phyloP scores from a whole-genome alignment of 1,284 basidiomycete species.

The Cryptococcus sp. region DNA sequence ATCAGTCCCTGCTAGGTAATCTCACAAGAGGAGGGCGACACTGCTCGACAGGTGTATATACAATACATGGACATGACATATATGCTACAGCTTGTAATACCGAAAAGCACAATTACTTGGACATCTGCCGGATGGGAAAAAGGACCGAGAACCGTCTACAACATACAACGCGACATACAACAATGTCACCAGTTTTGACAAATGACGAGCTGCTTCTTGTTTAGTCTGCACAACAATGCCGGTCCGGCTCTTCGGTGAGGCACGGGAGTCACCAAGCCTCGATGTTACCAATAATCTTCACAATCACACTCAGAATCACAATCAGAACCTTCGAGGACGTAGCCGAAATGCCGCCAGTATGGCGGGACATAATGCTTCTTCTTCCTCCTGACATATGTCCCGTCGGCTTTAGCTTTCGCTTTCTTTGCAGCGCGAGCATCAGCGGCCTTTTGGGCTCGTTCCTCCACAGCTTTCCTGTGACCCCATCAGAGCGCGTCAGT shows the following conservation, averaged over 20 bases:
- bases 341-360: conserved; percentile 1
- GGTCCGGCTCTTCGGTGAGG: too few relatives aligned
- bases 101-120: not conserved
- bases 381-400: conserved; percentile 15
- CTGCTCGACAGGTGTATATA: too few relatives aligned
- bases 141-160: not conserved
- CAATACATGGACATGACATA: conserved; percentile 2
- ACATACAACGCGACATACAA: not conserved
- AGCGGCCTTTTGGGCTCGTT: not conserved
- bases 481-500: not conserved
- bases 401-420: conserved; percentile 16
- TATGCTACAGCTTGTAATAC: not conserved
- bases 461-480: not conserved
- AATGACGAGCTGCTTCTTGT: not conserved
- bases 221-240: too few relatives aligned
- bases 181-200: not conserved
- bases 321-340: not conserved
- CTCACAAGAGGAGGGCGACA: too few relatives aligned
- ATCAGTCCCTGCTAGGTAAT: too few relatives aligned
- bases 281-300: not conserved
- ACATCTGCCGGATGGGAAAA: not conserved
- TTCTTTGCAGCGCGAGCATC: conserved; percentile 11
- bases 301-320: not conserved
- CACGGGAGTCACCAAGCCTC: not conserved
- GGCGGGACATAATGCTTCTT: conserved; percentile 2